Percentiles rank a stretch among this genome's conserved stretches.
Conservation (phyloP, 1,284 basidiomycete genomes). For the Phylloboletellus chloephorus region DNA sequence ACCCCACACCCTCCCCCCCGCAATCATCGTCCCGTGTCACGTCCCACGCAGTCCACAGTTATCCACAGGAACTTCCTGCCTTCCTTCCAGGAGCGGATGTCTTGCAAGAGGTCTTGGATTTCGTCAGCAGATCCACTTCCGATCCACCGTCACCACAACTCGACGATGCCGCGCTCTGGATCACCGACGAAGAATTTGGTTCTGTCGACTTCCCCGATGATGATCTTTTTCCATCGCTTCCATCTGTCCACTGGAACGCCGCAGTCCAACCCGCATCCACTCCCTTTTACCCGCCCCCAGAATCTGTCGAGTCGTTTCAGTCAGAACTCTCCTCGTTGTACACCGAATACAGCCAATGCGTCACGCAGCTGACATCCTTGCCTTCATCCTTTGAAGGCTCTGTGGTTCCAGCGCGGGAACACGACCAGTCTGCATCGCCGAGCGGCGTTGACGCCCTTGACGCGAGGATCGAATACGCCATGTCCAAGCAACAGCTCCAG, state of each 20-base stretch:
- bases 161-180: slow-evolving; percentile 4
- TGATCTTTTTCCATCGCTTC: slow-evolving; percentile 19
- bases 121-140: slow-evolving; percentile 1
- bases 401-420: slow-evolving; percentile 9
- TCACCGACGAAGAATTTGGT: slow-evolving; percentile 8
- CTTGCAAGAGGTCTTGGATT: slow-evolving; percentile 14
- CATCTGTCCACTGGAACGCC: slow-evolving; percentile 24
- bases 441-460: slow-evolving; percentile 32
- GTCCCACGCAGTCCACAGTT: slow-evolving; percentile 3
- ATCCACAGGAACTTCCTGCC: slow-evolving; percentile 8
- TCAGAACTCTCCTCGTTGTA: slow-evolving; percentile 42
- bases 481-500: slow-evolving; percentile 62
- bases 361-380: slow-evolving; percentile 42
- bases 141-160: slow-evolving; percentile 11
- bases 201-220: slow-evolving; percentile 4
- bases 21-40: slow-evolving; percentile 9
- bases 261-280: slow-evolving; percentile 18
- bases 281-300: slow-evolving; percentile 14
- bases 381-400: slow-evolving; percentile 26
- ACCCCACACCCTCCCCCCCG: slow-evolving; percentile 4
- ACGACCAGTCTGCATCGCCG: slow-evolving; percentile 6
- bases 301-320: slow-evolving; percentile 23
- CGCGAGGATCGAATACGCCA: slow-evolving; percentile 40
- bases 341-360: slow-evolving; percentile 44
- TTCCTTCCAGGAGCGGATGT: slow-evolving; percentile 16